Evolutionary conservation across 352 stramenopile genomes (phyloP).

Genomic region (Pythium aquatile): DNA sequence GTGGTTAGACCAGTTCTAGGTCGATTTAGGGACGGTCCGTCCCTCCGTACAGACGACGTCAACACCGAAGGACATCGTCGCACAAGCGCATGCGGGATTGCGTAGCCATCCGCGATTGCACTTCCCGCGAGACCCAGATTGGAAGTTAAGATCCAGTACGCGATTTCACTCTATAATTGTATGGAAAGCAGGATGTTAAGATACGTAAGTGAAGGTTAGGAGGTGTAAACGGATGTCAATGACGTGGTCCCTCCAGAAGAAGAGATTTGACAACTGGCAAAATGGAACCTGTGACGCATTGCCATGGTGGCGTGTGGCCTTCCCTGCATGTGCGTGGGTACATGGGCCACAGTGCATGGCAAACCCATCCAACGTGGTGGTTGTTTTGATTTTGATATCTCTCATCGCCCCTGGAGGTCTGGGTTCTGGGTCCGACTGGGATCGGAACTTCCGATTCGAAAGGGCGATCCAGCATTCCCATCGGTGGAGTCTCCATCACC

Average conservation of each 20-base stretch:
- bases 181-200: neutral
- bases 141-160: neutral
- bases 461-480: too few relatives aligned
- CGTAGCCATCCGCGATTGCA: neutral
- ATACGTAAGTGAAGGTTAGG: neutral
- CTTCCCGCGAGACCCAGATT: neutral
- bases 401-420: neutral
- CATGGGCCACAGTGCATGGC: neutral
- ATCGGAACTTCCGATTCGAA: neutral
- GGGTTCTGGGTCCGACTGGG: neutral
- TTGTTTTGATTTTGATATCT: neutral
- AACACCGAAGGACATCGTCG: constrained; percentile 3
- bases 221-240: neutral
- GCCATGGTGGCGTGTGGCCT: neutral
- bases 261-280: neutral
- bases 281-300: neutral
- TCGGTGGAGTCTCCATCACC: too few relatives aligned
- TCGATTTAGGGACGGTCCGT: neutral
- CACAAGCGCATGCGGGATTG: neutral
- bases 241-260: neutral
- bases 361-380: too few relatives aligned
- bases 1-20: neutral
- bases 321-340: neutral
- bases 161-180: neutral
- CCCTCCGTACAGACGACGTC: neutral